Conservation (phyloP, 2,329 filamentous ascomycete genomes). For the Hymenoscyphus fructigenus region DNA sequence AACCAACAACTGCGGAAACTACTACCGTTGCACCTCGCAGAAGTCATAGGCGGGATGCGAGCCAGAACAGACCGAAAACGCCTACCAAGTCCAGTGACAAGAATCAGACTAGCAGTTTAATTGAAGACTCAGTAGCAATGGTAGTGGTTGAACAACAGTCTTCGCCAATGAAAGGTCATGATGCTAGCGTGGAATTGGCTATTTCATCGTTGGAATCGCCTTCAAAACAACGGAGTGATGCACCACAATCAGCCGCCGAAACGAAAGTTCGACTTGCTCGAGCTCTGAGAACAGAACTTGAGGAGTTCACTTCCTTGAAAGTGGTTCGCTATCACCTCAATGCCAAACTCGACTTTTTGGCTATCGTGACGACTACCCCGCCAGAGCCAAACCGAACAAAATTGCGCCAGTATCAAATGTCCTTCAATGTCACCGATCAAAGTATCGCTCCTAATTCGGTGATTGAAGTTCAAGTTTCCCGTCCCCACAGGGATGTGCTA, state of each 20-base stretch:
- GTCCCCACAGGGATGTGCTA: slow-evolving; percentile 56
- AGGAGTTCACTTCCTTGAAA: slow-evolving; percentile 54
- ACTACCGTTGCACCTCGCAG: slow-evolving; percentile 18
- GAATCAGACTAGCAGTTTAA: slow-evolving; percentile 11
- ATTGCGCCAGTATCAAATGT: slow-evolving; percentile 57
- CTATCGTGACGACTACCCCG: slow-evolving; percentile 52
- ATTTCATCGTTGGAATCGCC: slow-evolving; percentile 31
- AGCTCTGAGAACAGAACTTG: slow-evolving; percentile 42
- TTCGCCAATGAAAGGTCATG: slow-evolving; percentile 29
- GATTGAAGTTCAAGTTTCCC: slow-evolving; percentile 56
- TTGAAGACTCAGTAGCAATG: slow-evolving; percentile 23
- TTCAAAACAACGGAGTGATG: slow-evolving; percentile 26
- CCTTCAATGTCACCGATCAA: slow-evolving; percentile 57
- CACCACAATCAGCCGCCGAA: slow-evolving; percentile 22
- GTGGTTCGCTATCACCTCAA: slow-evolving; percentile 50
- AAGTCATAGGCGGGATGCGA: slow-evolving; percentile 21
- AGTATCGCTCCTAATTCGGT: slow-evolving; percentile 51
- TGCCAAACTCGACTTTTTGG: slow-evolving; percentile 53
- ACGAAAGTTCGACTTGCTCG: slow-evolving; percentile 29
- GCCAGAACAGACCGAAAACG: slow-evolving; percentile 13
- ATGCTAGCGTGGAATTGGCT: slow-evolving; percentile 35
- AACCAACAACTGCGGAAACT: background rate
- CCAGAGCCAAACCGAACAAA: slow-evolving; percentile 54
- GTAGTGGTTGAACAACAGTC: slow-evolving; percentile 24
- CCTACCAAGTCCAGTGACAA: slow-evolving; percentile 9